phyloP scores from a whole-genome alignment of 176 grass and related monocot species.

The Pontederia crassipes region DNA sequence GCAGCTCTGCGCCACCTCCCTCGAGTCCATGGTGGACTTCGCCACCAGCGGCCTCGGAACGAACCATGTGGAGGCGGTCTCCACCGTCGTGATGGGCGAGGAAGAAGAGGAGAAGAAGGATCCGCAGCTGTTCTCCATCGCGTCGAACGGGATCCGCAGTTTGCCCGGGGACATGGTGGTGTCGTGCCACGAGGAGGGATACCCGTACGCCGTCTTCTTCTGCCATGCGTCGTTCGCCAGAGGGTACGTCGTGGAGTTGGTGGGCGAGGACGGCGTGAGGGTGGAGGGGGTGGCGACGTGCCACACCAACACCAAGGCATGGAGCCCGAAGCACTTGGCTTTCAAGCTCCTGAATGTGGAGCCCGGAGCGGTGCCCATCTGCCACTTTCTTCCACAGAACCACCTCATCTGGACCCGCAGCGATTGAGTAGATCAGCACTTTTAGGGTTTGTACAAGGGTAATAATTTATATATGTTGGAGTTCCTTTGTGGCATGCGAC shows the following conservation, averaged over 20 bases:
- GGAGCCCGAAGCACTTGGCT: slow-evolving; percentile 72
- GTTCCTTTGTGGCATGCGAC: no score
- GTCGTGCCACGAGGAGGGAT: slow-evolving; percentile 68
- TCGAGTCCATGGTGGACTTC: slow-evolving; percentile 96
- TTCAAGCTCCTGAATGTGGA: slow-evolving; percentile 71
- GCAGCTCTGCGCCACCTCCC: slow-evolving; percentile 73
- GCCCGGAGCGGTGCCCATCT: slow-evolving; percentile 65
- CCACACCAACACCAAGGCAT: slow-evolving; percentile 1
- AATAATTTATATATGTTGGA: no score
- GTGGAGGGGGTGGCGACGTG: slow-evolving; percentile 68
- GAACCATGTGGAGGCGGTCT: no score
- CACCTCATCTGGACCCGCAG: slow-evolving; percentile 62
- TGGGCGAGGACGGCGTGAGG: slow-evolving; percentile 38
- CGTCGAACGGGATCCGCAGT: slow-evolving; percentile 20
- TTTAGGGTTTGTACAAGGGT: no score
- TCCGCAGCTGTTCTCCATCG: no score
- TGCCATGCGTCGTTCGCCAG: slow-evolving; percentile 54
- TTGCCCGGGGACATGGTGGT: slow-evolving; percentile 25
- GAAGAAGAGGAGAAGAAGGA: no score
- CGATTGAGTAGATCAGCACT: slow-evolving; percentile 11
- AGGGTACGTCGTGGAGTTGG: slow-evolving; percentile 66
- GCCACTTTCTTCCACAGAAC: slow-evolving; percentile 79
- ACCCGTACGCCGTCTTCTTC: slow-evolving; percentile 74
- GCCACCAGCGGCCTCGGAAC: slow-evolving; percentile 53
- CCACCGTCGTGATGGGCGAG: no score